Conservation (phyloP, 768 basidiomycete genomes). For the Boletus reticulatus region DNA sequence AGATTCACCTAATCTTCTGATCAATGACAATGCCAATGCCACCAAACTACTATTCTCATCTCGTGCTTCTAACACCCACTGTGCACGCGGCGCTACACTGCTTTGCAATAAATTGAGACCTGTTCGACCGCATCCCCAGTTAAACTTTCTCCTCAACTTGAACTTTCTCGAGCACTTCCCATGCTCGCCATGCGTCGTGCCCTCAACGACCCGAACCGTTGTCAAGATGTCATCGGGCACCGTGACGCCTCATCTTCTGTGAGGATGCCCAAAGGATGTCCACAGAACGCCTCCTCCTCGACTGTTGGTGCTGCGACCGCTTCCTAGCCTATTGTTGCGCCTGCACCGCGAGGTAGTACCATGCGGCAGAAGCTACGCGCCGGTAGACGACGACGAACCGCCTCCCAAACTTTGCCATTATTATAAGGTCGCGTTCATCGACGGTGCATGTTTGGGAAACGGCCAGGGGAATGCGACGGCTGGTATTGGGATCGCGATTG, state of each 20-base stretch:
- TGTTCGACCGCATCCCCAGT: background rate
- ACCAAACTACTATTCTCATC: too few relatives aligned
- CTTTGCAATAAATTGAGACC: background rate
- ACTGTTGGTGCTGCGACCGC: constrained; percentile 9
- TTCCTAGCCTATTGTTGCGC: constrained; percentile 15
- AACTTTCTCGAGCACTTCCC: constrained; percentile 1
- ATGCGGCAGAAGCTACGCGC: background rate
- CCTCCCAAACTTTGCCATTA: constrained; percentile 21
- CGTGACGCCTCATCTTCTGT: constrained; percentile 19
- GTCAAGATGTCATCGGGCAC: constrained; percentile 12
- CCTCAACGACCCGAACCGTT: background rate
- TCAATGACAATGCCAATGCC: too few relatives aligned
- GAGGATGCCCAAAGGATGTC: background rate
- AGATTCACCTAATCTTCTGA: too few relatives aligned
- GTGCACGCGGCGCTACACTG: background rate
- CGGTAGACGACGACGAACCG: background rate
- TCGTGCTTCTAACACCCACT: too few relatives aligned
- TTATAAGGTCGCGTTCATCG: constrained; percentile 32
- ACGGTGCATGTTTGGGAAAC: constrained; percentile 35
- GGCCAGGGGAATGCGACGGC: constrained; percentile 23
- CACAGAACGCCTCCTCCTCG: constrained; percentile 7
- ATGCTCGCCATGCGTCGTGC: constrained; percentile 11
- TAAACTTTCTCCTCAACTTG: background rate
- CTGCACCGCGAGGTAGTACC: background rate
- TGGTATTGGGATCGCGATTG: constrained; percentile 32